These are phyloP conservation scores for Austroboletus novae-zelandiae DNA, from an alignment of 1,284 basidiomycete species.

Conservation along the genomic window DNA sequence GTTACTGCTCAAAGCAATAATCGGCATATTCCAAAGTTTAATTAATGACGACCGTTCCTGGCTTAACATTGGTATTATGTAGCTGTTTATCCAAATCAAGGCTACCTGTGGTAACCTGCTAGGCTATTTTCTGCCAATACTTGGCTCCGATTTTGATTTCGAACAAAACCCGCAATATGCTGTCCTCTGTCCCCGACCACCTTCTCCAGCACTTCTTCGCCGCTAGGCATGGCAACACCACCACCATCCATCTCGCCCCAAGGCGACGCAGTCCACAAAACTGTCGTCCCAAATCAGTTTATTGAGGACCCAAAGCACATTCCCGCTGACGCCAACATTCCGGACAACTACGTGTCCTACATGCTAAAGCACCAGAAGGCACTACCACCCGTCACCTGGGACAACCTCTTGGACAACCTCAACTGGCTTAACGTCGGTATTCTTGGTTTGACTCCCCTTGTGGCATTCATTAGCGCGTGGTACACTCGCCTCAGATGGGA, in stretches of 20 bases:
- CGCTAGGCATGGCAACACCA: conserved; percentile 23
- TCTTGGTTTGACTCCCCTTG: conserved; percentile 68
- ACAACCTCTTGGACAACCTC: conserved; percentile 68
- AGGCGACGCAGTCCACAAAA: not conserved
- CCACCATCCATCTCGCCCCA: conserved; percentile 28
- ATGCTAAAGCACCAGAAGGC: conserved; percentile 76
- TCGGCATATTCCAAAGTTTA: too few species aligned
- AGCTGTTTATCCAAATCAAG: too few species aligned
- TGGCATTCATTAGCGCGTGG: conserved; percentile 68
- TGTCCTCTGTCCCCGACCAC: conserved; percentile 26
- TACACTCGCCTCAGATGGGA: conserved; percentile 61
- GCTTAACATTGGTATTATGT: too few species aligned
- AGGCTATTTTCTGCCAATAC: too few species aligned
- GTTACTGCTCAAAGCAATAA: too few species aligned
- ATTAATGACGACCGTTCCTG: too few species aligned
- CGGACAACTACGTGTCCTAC: conserved; percentile 88
- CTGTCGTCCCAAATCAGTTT: conserved; percentile 10
- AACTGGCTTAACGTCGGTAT: conserved; percentile 67
- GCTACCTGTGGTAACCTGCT: too few species aligned
- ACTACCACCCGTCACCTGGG: conserved; percentile 74
- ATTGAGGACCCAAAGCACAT: conserved; percentile 35
- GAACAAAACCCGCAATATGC: conserved; percentile 22
- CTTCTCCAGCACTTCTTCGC: conserved; percentile 15
- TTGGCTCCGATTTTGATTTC: not conserved
- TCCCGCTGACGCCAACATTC: conserved; percentile 68